Percentiles rank a stretch among this genome's conserved stretches.
phyloP scores from a whole-genome alignment of 2,329 filamentous ascomycete genomes.

The Colletotrichum phormii region DNA sequence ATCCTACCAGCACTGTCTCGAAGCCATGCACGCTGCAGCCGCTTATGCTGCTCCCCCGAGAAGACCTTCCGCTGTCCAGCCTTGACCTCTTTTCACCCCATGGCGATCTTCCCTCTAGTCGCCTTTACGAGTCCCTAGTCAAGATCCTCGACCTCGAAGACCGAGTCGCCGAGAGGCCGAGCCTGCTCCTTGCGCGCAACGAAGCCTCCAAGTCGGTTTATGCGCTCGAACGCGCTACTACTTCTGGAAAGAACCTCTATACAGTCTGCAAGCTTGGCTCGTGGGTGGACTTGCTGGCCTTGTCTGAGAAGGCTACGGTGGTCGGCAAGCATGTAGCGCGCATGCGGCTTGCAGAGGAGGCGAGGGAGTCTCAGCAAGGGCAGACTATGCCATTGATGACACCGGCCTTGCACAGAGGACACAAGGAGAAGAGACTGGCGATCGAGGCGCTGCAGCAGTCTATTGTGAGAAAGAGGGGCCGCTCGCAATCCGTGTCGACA shows the following conservation, averaged over 20 bases:
- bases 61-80: constrained; percentile 69
- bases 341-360: constrained; percentile 40
- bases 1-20: constrained; percentile 63
- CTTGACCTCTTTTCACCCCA: constrained; percentile 67
- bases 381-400: constrained; percentile 50
- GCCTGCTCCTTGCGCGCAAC: constrained; percentile 71
- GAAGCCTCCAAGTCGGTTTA: constrained; percentile 66
- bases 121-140: constrained; percentile 71
- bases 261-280: constrained; percentile 74
- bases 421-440: constrained; percentile 67
- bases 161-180: constrained; percentile 64
- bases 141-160: constrained; percentile 73
- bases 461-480: constrained; percentile 64
- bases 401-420: constrained; percentile 59
- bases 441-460: constrained; percentile 72
- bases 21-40: constrained; percentile 69
- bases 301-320: constrained; percentile 63
- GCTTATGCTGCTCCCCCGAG: constrained; percentile 71
- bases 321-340: constrained; percentile 49
- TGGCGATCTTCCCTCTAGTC: constrained; percentile 63
- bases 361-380: constrained; percentile 21
- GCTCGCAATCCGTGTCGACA: constrained; percentile 56
- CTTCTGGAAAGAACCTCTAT: constrained; percentile 63
- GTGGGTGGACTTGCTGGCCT: constrained; percentile 71
- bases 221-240: constrained; percentile 73